phyloP scores from a whole-genome alignment of 768 basidiomycete species.

The Strobilomyces echinocephalus region DNA sequence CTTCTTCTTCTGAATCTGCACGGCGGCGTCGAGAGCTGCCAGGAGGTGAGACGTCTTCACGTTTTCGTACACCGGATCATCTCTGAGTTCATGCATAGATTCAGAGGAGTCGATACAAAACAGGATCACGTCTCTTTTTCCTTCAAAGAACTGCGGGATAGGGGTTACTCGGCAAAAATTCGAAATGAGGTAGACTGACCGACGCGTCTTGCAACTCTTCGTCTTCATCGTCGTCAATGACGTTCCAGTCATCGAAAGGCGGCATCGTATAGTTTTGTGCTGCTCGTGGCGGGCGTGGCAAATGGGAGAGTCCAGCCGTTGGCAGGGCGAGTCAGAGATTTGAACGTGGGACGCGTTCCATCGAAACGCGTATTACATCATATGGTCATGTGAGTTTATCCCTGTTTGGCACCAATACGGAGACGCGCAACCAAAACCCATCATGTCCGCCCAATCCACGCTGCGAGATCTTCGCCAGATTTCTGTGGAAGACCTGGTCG shows the following conservation, averaged over 20 bases:
- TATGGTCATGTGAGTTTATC: constrained; percentile 13
- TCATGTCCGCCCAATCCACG: constrained; percentile 13
- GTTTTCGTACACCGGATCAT: constrained; percentile 62
- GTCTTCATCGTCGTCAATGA: constrained; percentile 74
- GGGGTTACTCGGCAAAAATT: constrained; percentile 8
- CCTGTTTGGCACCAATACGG: neutral
- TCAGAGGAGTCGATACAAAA: constrained; percentile 93
- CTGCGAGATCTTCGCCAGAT: constrained; percentile 33
- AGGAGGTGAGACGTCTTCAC: constrained; percentile 72
- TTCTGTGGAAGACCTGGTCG: constrained; percentile 17
- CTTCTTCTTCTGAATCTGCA: constrained; percentile 87
- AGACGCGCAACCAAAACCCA: neutral
- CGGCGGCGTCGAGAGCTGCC: constrained; percentile 74
- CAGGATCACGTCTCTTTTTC: constrained; percentile 81
- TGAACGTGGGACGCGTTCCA: neutral
- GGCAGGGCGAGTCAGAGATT: constrained; percentile 2
- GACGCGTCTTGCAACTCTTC: constrained; percentile 72
- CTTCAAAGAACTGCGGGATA: constrained; percentile 54
- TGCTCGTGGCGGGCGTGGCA: neutral
- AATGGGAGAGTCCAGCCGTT: neutral
- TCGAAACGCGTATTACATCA: constrained; percentile 26
- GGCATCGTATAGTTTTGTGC: constrained; percentile 39
- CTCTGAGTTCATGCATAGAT: constrained; percentile 76
- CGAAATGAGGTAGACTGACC: constrained; percentile 34
- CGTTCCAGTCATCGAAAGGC: constrained; percentile 78